Base-by-base conservation (phyloP, 495 filamentous ascomycete genomes). In the Podospora pseudopauciseta region DNA sequence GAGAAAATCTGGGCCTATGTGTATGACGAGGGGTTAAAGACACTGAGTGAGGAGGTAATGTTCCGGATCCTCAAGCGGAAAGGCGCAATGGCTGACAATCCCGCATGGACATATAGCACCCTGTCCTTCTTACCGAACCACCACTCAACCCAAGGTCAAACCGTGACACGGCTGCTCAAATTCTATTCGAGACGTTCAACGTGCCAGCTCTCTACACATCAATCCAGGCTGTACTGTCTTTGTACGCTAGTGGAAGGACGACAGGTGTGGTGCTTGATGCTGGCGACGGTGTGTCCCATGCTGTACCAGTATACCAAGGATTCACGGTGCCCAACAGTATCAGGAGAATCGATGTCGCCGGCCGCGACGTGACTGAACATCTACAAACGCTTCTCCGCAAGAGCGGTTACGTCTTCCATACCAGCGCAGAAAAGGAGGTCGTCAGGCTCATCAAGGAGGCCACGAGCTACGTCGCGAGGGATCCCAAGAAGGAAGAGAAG, bases 181-280 rank as follows among this genome's bases (percentile, higher is more conserved):
- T 98, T 68, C 89, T 99, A 70, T 99, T 99, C 80, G 95, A 99
- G 81, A 97, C 94, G 27, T 98, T 98, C 85, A 99, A 98, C 75
- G 93, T 97, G 2, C 95, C 95, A 3, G 96, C 95, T 0, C 83
- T 99, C 57, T 97, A 97, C 82, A 95, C 91, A 23, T 97, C 94
- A 5, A 97, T 99, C 65, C 95, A 99, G 83, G 95, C 95, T 3
- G 93, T 98, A 19, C 86, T 99, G 54, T 97, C 96, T 11, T 85
- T 99, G 5, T 99, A 98, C 81, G 93, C 95, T 44, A 97, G 93
- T 39, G 95, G 95, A 18, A 91, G 95, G 71, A 99, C 95, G 3
- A 99, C 96, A 1, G 95, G 95, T 71, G 92, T 98, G 68, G 95
- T 99, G 0, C 81, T 99, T 49, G 96, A 99, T 75, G 90, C 92